Evolutionary conservation across 2,329 filamentous ascomycete genomes (phyloP).

Genomic region (Fusarium avenaceum): DNA sequence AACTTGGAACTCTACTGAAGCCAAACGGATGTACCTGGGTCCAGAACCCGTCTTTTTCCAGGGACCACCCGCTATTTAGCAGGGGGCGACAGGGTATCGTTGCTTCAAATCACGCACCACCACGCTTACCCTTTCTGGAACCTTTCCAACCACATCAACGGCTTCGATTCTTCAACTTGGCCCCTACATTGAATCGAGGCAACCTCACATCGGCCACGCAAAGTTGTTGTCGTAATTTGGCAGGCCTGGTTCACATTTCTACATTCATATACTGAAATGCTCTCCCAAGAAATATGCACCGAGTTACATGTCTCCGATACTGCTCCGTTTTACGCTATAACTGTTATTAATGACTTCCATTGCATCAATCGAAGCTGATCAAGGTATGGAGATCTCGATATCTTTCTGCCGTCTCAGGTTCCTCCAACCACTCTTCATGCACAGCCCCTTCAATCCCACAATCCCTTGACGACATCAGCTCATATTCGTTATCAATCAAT

Average conservation of each 20-base stretch:
- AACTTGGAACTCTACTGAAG: constrained; percentile 26
- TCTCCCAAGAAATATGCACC: constrained; percentile 14
- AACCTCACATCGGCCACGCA: neutral
- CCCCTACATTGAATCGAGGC: constrained; percentile 13
- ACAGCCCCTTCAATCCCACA: constrained; percentile 23
- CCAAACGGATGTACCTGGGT: constrained; percentile 14
- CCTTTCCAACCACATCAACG: constrained; percentile 8
- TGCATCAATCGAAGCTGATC: neutral
- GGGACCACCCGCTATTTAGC: constrained; percentile 37
- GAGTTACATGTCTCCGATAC: constrained; percentile 28
- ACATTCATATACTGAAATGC: neutral
- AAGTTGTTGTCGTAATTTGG: neutral
- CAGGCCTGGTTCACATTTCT: neutral
- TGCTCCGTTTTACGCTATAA: constrained; percentile 13
- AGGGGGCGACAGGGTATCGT: constrained; percentile 32
- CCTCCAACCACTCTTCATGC: neutral
- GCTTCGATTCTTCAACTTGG: constrained; percentile 35
- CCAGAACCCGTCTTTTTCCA: constrained; percentile 29
- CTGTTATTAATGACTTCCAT: constrained; percentile 14
- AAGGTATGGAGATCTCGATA: neutral
- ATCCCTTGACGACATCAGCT: constrained; percentile 37
- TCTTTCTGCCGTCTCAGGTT: neutral
- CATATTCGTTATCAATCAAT: constrained; percentile 33
- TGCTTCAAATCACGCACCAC: constrained; percentile 12
- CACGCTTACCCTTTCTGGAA: constrained; percentile 19